Evolutionary conservation across 345 rosid species (phyloP).

Genomic region (Acer campestre): DNA sequence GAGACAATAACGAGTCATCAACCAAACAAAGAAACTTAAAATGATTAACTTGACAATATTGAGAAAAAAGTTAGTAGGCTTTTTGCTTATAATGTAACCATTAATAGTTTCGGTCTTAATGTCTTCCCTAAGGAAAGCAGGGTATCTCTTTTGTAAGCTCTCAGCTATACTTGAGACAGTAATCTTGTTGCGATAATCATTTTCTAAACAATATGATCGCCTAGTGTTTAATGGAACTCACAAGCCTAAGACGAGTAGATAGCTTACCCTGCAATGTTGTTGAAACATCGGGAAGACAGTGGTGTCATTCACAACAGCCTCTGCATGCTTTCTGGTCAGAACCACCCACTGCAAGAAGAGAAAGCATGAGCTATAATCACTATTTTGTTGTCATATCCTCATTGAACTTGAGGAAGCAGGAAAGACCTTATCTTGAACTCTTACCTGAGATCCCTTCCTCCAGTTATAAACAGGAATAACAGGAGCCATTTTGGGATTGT

Average conservation of each 20-base stretch:
- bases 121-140: neutral
- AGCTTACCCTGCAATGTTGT: slow-evolving; percentile 87
- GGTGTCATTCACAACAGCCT: slow-evolving; percentile 74
- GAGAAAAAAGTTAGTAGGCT: neutral
- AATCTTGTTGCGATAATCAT: neutral
- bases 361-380: slow-evolving; percentile 12
- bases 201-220: neutral
- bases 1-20: slow-evolving; percentile 14
- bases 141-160: neutral
- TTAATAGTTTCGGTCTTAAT: neutral
- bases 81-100: neutral
- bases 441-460: slow-evolving; percentile 99
- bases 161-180: neutral
- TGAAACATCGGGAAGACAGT: slow-evolving; percentile 85
- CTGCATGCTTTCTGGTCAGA: slow-evolving; percentile 86
- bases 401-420: slow-evolving; percentile 14
- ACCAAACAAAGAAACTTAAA: slow-evolving; percentile 8
- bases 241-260: slow-evolving; percentile 29
- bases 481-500: slow-evolving; percentile 91
- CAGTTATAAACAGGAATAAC: slow-evolving; percentile 78
- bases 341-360: slow-evolving; percentile 77
- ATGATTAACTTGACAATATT: neutral
- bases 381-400: neutral
- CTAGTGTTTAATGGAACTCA: neutral
- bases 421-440: slow-evolving; percentile 18